These are phyloP conservation scores for Crepidotus sp. DNA, from an alignment of 1,284 basidiomycete species.

Conservation along the genomic window DNA sequence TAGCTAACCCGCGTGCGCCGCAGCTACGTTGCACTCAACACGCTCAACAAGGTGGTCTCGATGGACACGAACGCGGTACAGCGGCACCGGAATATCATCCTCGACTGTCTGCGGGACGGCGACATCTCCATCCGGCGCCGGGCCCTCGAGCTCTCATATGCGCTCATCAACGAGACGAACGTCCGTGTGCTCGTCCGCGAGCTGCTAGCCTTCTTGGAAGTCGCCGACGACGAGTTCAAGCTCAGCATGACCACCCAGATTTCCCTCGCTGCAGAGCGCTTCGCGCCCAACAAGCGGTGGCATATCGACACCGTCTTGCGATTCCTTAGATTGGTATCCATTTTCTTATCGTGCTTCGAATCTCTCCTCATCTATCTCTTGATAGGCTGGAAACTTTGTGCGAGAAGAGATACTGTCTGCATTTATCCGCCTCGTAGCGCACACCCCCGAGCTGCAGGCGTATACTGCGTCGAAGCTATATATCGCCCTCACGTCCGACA, in stretches of 20 bases:
- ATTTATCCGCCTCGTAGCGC: constrained; percentile 92
- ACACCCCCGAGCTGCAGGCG: constrained; percentile 94
- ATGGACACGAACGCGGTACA: constrained; percentile 99
- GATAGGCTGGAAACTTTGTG: constrained; percentile 95
- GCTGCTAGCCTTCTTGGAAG: constrained; percentile 91
- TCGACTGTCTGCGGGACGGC: constrained; percentile 96
- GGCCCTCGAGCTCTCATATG: constrained; percentile 95
- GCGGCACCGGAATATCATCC: constrained; percentile 94
- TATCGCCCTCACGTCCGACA: constrained; percentile 79
- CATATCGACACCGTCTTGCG: constrained; percentile 97
- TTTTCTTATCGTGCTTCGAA: not conserved
- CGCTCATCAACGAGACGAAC: constrained; percentile 93
- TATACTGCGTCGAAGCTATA: constrained; percentile 95
- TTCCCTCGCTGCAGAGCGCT: constrained; percentile 90
- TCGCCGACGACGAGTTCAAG: constrained; percentile 99
- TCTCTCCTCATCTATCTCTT: constrained; percentile 1
- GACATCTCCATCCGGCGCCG: constrained; percentile 98
- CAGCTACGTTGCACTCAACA: constrained; percentile 97
- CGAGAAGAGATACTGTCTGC: constrained; percentile 93
- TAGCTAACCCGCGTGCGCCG: not conserved
- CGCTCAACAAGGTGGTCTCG: constrained; percentile 95
- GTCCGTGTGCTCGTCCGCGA: constrained; percentile 90
- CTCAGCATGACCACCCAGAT: constrained; percentile 97
- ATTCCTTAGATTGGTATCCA: constrained; percentile 80
- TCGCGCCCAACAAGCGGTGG: constrained; percentile 97